phyloP scores from a whole-genome alignment of 805 yeast species.

The Zygotorulaspora florentina region DNA sequence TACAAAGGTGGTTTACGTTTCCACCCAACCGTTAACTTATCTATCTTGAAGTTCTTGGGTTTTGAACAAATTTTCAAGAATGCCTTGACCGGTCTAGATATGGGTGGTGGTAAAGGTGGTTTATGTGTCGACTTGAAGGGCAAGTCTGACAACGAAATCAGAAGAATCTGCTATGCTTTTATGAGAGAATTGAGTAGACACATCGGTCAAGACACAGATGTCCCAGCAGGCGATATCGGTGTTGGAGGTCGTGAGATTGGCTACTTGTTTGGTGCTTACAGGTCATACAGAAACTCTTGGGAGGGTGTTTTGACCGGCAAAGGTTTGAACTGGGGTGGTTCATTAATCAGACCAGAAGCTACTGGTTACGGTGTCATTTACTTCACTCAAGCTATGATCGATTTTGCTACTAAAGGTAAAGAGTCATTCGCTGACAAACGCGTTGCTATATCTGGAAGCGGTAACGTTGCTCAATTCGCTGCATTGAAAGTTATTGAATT shows the following conservation, averaged over 20 bases:
- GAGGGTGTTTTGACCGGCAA: slow-evolving; percentile 98
- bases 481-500: slow-evolving; percentile 95
- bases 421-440: slow-evolving; percentile 89
- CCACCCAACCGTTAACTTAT: slow-evolving; percentile 95
- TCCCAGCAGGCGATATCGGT: slow-evolving; percentile 99
- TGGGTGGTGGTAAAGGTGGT: slow-evolving; percentile 99
- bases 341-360: slow-evolving; percentile 98
- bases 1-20: slow-evolving; percentile 98
- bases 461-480: slow-evolving; percentile 99
- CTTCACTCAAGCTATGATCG: slow-evolving; percentile 97
- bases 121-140: slow-evolving; percentile 97
- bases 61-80: slow-evolving; percentile 98
- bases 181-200: slow-evolving; percentile 94
- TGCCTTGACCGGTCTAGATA: slow-evolving; percentile 92
- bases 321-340: slow-evolving; percentile 98
- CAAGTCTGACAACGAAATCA: slow-evolving; percentile 85
- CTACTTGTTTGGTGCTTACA: slow-evolving; percentile 95
- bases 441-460: slow-evolving; percentile 96
- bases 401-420: slow-evolving; percentile 83
- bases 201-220: slow-evolving; percentile 96
- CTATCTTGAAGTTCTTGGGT: slow-evolving; percentile 93
- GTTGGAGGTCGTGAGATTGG: slow-evolving; percentile 95
- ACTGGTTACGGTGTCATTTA: slow-evolving; percentile 97
- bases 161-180: slow-evolving; percentile 94
- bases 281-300: slow-evolving; percentile 83